A percentile compares a stretch with the other conserved stretches of the same genome.
phyloP scores from a whole-genome alignment of 2,329 filamentous ascomycete genomes.

The Ophiognomonia clavigignenti-juglandacearum region DNA sequence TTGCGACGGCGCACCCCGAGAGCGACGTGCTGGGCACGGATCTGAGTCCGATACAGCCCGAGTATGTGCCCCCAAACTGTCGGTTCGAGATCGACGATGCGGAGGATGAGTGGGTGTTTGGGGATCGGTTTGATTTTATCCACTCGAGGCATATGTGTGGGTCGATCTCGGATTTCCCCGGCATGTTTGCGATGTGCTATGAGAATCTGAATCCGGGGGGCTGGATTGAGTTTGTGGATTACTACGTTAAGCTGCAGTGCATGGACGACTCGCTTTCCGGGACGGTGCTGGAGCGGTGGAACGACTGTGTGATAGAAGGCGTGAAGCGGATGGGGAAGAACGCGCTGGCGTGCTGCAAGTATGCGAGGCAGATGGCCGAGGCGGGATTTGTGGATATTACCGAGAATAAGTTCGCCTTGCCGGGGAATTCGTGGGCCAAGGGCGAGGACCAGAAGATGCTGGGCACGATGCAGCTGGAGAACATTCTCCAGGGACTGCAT shows the following conservation, averaged over 20 bases:
- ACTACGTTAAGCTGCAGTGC: conserved; percentile 17
- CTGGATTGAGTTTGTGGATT: conserved; percentile 21
- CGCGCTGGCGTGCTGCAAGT: conserved; percentile 5
- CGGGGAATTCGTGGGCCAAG: conserved; percentile 31
- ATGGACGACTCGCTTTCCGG: conserved; percentile 18
- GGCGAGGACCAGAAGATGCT: conserved; percentile 31
- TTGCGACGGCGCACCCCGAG: conserved; percentile 19
- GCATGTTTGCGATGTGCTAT: conserved; percentile 15
- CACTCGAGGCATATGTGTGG: conserved; percentile 20
- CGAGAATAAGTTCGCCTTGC: conserved; percentile 27
- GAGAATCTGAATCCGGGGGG: conserved; percentile 21
- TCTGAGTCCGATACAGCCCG: conserved; percentile 22
- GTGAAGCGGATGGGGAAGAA: conserved; percentile 12
- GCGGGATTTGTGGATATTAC: conserved; percentile 27
- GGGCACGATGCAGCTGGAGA: conserved; percentile 30
- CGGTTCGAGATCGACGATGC: conserved; percentile 22
- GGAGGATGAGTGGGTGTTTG: conserved; percentile 21
- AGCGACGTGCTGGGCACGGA: conserved; percentile 21
- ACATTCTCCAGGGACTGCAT: conserved; percentile 28
- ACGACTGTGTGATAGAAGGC: conserved; percentile 17
- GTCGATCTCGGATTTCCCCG: conserved; percentile 12
- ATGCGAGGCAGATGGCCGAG: conserved; percentile 21
- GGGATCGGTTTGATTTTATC: conserved; percentile 21
- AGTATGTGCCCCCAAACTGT: conserved; percentile 23
- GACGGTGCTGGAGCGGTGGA: conserved; percentile 20